Percentiles rank a stretch among this genome's conserved stretches.
Evolutionary conservation across 2,329 filamentous ascomycete species (phyloP).

Genomic region (Fusarium chuoi): DNA sequence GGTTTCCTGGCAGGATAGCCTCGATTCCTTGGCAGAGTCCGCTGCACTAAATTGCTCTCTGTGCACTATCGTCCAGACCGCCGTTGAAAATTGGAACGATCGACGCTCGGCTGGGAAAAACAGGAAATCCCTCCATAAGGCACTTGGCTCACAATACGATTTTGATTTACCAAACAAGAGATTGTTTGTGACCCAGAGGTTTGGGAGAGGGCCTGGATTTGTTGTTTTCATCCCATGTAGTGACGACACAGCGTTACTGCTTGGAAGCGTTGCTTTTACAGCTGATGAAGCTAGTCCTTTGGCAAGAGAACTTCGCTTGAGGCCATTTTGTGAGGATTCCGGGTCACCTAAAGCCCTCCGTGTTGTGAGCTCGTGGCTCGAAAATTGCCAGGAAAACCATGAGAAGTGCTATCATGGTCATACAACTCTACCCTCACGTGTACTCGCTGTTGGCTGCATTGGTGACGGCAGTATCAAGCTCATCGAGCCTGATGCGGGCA

Average conservation of each 20-base stretch:
- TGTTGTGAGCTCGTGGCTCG: background rate
- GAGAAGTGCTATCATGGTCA: fast-evolving
- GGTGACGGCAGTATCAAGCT: background rate
- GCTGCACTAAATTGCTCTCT: background rate
- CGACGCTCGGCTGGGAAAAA: background rate
- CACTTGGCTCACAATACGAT: fast-evolving
- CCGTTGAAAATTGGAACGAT: background rate
- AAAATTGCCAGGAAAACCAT: background rate
- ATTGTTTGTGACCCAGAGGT: background rate
- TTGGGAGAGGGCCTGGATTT: fast-evolving
- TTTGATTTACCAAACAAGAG: fast-evolving
- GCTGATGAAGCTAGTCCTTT: fast-evolving
- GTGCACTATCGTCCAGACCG: background rate
- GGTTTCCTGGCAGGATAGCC: background rate
- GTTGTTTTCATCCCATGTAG: fast-evolving
- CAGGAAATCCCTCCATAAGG: fast-evolving
- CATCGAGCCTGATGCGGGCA: background rate
- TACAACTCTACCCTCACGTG: fast-evolving
- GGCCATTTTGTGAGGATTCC: background rate
- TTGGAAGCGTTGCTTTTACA: fast-evolving
- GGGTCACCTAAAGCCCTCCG: fast-evolving
- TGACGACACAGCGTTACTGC: fast-evolving
- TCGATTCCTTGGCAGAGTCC: background rate
- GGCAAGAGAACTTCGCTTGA: fast-evolving
- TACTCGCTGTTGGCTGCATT: background rate